Evolutionary conservation across 768 basidiomycete species (phyloP), one percentile per base, ranked within the genome.

Genomic region (Boletus reticulatus): DNA sequence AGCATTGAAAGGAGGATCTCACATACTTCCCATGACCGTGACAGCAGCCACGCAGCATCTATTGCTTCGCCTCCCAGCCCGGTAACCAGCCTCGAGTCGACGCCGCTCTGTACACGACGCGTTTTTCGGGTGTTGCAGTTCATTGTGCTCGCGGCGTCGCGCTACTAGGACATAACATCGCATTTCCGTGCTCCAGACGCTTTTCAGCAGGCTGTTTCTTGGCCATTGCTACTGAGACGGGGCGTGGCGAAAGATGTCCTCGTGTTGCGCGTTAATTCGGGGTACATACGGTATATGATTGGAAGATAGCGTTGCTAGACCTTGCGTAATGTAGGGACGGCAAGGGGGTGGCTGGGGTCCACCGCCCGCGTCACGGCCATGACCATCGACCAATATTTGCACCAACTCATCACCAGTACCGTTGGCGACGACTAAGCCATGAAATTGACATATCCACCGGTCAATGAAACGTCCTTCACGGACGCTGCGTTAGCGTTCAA

Each of bases 21-120:
- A 29, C 6, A 29, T 42, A 85, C 89, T 85, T 80, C 93, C 91
- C 80, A 94, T 74, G 16, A 76, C 69, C 0, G 81, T 74, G 10
- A 91, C 90, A 0, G 91, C 89, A 11, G 88, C 85, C 4, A 88
- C 84, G 79, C 84, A 17, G 92, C 90, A 66, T 93, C 89, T 78
- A 94, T 84, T 6, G 91, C 90, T 65, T 90, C 88, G 0, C 90
- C 90, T 16, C 87, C 88, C 4, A 77, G 70, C 75, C 19, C 78
- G 64, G 60, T 91, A 75, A 1, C 91, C 92, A 4, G 82, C 83
- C 47, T 70, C 59, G 41, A 94, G 72, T 1, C 39, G 93, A 72
- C 3, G 74, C 83, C 6, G 74, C 70, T 61, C 79, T 83, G 73
- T 89, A 91, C 49, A 71, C 71, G 14, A 78, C 77, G 38, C 77